phyloP scores from a whole-genome alignment of 2,329 filamentous ascomycete genomes.

The Scortechinia acanthostroma region DNA sequence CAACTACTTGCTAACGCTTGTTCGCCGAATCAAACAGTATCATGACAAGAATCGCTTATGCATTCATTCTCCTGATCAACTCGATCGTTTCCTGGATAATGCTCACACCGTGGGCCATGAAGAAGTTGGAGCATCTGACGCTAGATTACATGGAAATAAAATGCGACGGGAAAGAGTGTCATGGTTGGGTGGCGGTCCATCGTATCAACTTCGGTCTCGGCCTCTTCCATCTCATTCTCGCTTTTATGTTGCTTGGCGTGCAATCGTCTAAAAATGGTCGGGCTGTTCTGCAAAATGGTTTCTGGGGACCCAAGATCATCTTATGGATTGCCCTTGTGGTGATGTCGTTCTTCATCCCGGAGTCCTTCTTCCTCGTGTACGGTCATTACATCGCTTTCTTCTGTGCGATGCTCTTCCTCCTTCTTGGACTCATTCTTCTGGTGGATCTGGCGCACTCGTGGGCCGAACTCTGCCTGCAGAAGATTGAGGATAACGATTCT shows the following conservation, averaged over 20 bases:
- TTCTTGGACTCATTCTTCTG: slow-evolving; percentile 83
- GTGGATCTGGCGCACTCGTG: slow-evolving; percentile 94
- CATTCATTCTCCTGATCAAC: slow-evolving; percentile 89
- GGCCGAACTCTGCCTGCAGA: slow-evolving; percentile 90
- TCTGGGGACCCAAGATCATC: slow-evolving; percentile 93
- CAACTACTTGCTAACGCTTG: slow-evolving; percentile 8
- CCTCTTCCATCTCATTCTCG: slow-evolving; percentile 83
- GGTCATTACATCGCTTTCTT: slow-evolving; percentile 87
- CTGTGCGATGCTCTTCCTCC: slow-evolving; percentile 85
- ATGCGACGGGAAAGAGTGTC: slow-evolving; percentile 83
- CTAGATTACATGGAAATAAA: slow-evolving; percentile 94
- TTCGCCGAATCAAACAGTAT: slow-evolving; percentile 55
- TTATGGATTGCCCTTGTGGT: slow-evolving; percentile 83
- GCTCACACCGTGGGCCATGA: slow-evolving; percentile 97
- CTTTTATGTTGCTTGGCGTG: slow-evolving; percentile 78
- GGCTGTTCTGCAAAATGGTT: slow-evolving; percentile 90
- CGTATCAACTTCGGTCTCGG: slow-evolving; percentile 96
- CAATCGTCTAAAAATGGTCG: slow-evolving; percentile 79
- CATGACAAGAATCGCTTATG: slow-evolving; percentile 92
- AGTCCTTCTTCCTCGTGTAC: slow-evolving; percentile 89
- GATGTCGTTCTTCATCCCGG: slow-evolving; percentile 89
- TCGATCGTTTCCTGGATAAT: slow-evolving; percentile 97
- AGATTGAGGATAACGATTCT: slow-evolving; percentile 65
- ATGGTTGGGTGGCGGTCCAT: slow-evolving; percentile 93
- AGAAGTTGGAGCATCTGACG: slow-evolving; percentile 85